These are phyloP conservation scores for Ustilago loliicola DNA, from an alignment of 1,284 basidiomycete genomes.

Conservation along the genomic window DNA sequence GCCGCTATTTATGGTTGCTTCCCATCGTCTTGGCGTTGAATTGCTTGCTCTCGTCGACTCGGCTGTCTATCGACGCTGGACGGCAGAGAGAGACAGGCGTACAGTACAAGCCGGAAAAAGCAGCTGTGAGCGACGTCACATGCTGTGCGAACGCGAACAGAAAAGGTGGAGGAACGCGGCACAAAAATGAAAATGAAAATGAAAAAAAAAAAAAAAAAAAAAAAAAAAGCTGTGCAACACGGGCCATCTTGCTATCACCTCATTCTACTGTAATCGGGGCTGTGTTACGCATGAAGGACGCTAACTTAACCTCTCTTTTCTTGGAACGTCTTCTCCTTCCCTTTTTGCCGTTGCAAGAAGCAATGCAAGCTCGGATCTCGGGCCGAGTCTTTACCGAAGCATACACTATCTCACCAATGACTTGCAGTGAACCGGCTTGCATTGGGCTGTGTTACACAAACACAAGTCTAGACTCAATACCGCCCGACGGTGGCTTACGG, in stretches of 20 bases:
- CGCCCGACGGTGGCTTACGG: not conserved
- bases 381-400: not conserved
- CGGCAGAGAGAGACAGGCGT: not conserved
- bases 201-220: no score
- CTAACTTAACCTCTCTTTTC: not conserved
- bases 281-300: slow-evolving; percentile 16
- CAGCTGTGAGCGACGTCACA: slow-evolving; percentile 6
- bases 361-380: slow-evolving; percentile 1
- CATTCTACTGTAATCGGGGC: not conserved
- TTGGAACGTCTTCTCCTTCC: not conserved
- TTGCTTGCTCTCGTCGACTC: not conserved
- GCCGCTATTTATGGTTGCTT: slow-evolving; percentile 3
- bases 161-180: slow-evolving; percentile 1
- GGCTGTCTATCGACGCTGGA: not conserved
- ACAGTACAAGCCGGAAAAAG: no score
- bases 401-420: no score
- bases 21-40: not conserved
- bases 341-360: not conserved
- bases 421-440: not conserved
- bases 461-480: not conserved
- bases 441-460: not conserved
- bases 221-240: slow-evolving; percentile 33
- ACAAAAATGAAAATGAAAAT: no score
- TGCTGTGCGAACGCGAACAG: not conserved
- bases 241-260: slow-evolving; percentile 15